Conservation (phyloP, 768 basidiomycete species). For the Lentinula sp. region DNA sequence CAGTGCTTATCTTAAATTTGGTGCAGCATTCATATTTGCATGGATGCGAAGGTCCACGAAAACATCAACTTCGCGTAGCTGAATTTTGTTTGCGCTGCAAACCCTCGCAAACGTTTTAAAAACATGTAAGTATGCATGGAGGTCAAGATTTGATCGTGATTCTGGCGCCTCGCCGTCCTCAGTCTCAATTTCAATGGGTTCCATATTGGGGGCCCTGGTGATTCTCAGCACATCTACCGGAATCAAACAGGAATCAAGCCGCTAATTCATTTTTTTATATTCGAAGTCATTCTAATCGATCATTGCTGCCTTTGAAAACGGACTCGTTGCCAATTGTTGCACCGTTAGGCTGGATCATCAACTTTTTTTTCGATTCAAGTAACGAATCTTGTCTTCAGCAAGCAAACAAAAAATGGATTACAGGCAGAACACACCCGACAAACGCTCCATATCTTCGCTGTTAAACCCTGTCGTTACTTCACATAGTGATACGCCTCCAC, state of each 20-base stretch:
- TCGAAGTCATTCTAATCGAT: background rate
- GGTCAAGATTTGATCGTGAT: background rate
- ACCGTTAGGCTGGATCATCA: background rate
- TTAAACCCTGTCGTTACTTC: background rate
- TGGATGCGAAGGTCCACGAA: too few relatives aligned
- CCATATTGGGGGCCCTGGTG: background rate
- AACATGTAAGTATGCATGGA: background rate
- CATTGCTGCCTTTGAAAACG: conserved; percentile 3
- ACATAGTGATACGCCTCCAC: background rate
- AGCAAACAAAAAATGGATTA: background rate
- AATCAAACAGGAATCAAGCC: background rate
- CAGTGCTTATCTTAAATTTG: background rate
- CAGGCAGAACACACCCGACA: background rate
- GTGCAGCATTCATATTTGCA: background rate
- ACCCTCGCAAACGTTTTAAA: background rate
- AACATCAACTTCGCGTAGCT: background rate
- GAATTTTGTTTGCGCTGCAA: background rate
- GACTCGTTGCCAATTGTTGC: background rate
- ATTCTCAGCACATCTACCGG: background rate
- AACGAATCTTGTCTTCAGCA: background rate
- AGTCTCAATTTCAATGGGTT: background rate
- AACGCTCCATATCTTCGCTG: background rate
- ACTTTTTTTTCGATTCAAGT: background rate
- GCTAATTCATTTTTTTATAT: conserved; percentile 1
- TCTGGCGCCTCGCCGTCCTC: background rate